Evolutionary conservation across 768 basidiomycete species (phyloP), one percentile per base, ranked within the genome.

Genomic region (Suillus placidus): DNA sequence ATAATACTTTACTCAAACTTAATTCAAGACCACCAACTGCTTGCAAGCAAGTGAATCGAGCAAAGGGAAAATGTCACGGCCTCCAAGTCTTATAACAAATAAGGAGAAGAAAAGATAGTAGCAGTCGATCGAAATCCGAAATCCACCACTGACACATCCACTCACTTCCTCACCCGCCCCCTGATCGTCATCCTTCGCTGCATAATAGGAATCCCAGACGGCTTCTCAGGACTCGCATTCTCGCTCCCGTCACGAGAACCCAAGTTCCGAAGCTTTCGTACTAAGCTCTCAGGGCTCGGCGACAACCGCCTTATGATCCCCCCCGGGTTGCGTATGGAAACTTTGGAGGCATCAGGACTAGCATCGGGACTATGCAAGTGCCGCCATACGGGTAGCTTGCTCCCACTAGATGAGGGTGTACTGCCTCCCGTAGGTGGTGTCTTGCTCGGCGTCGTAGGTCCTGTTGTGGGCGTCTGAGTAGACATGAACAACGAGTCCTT

Each of bases 311-410:
- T 40, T 13, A 60, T 40, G 30, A 60, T 32, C 9, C 40, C 58
- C 12, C 51, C 55, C 38, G 62, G 49, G 18, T 0, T 68, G 74
- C 12, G 73, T 34, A 34, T 18, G 16, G 52, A 32, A 54, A 32
- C 52, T 10, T 54, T 57, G 23, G 71, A 68, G 47, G 71, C 47
- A 7, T 72, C 71, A 58, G 77, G 74, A 2, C 74, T 68, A 6
- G 71, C 55, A 9, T 71, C 71, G 47, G 77, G 74, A 2, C 74
- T 65, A 5, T 65, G 62, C 37, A 77, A 64, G 32, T 70, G 74
- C n/a, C 70, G 74, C 40, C 72, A 67, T 2, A 77, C 68, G 14
- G 74, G 76, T 5, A 74, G 72, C 74, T 77, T 76, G 62, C 74
- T 76, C 14, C 71, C 68, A 42, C 68, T 67, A 8, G 68, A n/a